Conservation (phyloP, 306 rosid genomes). For the Geum urbanum region DNA sequence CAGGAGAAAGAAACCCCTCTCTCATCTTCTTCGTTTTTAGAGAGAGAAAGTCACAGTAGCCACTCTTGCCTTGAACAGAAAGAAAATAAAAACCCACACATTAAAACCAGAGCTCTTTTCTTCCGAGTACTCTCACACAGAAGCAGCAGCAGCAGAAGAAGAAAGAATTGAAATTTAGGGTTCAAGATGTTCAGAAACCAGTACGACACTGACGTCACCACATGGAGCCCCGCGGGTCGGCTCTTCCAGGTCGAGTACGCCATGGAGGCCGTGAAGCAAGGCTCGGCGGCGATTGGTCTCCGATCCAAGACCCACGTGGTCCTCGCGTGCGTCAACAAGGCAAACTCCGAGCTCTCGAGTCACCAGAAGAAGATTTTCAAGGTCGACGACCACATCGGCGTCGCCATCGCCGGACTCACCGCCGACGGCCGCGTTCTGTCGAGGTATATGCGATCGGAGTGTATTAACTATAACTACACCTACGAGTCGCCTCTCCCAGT, state of each 20-base stretch:
- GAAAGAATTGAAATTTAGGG: neutral
- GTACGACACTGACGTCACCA: slow-evolving; percentile 91
- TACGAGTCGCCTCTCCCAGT: slow-evolving; percentile 94
- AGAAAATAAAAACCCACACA: slow-evolving; percentile 18
- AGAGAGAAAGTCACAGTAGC: neutral
- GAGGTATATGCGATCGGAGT: slow-evolving; percentile 86
- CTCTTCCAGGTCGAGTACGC: slow-evolving; percentile 97
- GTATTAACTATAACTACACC: slow-evolving; percentile 74
- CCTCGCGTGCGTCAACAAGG: slow-evolving; percentile 84
- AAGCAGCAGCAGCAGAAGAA: neutral
- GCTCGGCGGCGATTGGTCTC: slow-evolving; percentile 95
- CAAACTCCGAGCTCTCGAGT: slow-evolving; percentile 86
- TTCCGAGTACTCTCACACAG: too few relatives aligned
- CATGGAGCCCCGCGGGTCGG: slow-evolving; percentile 92
- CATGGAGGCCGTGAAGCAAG: slow-evolving; percentile 97
- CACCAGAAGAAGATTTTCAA: slow-evolving; percentile 99
- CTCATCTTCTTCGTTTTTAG: neutral
- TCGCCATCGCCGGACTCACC: slow-evolving; percentile 92
- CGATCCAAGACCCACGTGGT: slow-evolving; percentile 93
- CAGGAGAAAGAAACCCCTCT: too few relatives aligned
- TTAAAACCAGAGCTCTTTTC: neutral
- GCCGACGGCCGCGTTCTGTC: slow-evolving; percentile 97
- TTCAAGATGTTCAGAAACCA: slow-evolving; percentile 67
- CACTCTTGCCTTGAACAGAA: slow-evolving; percentile 30
- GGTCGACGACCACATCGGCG: slow-evolving; percentile 97